Base-by-base conservation (phyloP, 345 rosid genomes). In the Alliaria petiolata region DNA sequence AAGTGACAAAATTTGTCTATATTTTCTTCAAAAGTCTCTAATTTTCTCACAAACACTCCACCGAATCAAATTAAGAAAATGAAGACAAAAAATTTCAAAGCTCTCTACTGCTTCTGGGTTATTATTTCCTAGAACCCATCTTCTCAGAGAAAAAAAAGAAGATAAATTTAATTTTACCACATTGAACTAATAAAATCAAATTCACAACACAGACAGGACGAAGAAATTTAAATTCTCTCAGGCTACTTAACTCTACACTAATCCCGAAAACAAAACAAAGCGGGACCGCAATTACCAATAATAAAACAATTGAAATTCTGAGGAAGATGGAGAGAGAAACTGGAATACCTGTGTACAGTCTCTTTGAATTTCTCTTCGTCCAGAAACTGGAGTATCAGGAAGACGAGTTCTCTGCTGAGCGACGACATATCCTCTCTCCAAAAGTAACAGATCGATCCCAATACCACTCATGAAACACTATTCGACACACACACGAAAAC, bases 361-460 rank as follows among this genome's bases (percentile, higher is more conserved):
- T 78, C 81, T 78, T 78, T 78, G 61, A 67, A 78, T 72, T 78
- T 72, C 75, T 78, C 81, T 62, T 78, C 81, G 30, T 72, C 78
- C 10, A 78, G 62, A 54, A 78, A 78, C 74, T 78, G 81, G n/a
- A 78, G 81, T 26, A 78, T 78, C 50, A 78, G 4, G 22, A 78
- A 78, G 22, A 78, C 78, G 44, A 78, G 78, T 46, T 78, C 81
- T 47, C 78, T 39, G 77, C 77, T 72, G 36, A 78, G 74, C 67
- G 81, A 78, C 62, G 78, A 72, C 81, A 78, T 78, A 57, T 3
- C 52, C 53, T 44, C 26, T 54, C 43, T 36, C 19, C 40, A 2
- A 33, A 13, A 44, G 15, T 8, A 11, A 61, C 22, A 56, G 77
- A 73, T 75, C 79, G 75, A 46, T 69, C 44, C 10, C 62, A 53